Conservation (phyloP, 441 rosid genomes). For the Isatis lusitanica region DNA sequence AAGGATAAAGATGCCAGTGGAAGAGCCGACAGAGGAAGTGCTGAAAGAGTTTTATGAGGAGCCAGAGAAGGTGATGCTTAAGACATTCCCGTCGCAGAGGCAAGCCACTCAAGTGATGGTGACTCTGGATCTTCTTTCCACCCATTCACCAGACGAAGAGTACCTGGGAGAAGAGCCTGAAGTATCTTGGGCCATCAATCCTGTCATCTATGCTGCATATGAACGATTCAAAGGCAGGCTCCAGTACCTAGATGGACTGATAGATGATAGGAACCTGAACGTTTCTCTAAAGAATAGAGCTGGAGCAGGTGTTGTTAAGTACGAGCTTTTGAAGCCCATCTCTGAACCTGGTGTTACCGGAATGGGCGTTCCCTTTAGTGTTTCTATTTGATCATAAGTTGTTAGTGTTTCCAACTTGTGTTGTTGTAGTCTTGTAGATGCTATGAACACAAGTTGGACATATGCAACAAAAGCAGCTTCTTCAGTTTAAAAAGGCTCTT, state of each 20-base stretch:
- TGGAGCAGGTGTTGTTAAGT: conserved; percentile 39
- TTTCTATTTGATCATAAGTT: conserved; percentile 28
- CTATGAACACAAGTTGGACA: conserved; percentile 19
- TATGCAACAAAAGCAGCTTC: neutral
- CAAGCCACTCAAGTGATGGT: conserved; percentile 67
- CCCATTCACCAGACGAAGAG: conserved; percentile 76
- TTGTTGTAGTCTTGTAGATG: too few relatives aligned
- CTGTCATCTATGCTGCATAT: conserved; percentile 51
- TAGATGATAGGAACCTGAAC: conserved; percentile 34
- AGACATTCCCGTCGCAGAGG: conserved; percentile 55
- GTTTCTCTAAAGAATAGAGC: conserved; percentile 34
- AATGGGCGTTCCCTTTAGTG: conserved; percentile 33
- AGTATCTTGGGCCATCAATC: conserved; percentile 51
- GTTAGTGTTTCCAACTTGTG: neutral
- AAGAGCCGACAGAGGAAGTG: conserved; percentile 46
- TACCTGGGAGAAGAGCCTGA: conserved; percentile 57
- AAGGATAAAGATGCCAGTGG: conserved; percentile 54
- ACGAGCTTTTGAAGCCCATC: conserved; percentile 36
- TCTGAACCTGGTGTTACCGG: conserved; percentile 32
- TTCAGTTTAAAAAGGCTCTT: conserved; percentile 23
- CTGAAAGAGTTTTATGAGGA: conserved; percentile 38
- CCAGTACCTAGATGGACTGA: conserved; percentile 31
- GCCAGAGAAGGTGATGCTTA: conserved; percentile 47
- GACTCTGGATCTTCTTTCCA: conserved; percentile 50
- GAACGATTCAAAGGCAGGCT: conserved; percentile 48